These are phyloP conservation scores for Xylariaceae sp. DNA, from an alignment of 2,329 filamentous ascomycete genomes.

Conservation along the genomic window DNA sequence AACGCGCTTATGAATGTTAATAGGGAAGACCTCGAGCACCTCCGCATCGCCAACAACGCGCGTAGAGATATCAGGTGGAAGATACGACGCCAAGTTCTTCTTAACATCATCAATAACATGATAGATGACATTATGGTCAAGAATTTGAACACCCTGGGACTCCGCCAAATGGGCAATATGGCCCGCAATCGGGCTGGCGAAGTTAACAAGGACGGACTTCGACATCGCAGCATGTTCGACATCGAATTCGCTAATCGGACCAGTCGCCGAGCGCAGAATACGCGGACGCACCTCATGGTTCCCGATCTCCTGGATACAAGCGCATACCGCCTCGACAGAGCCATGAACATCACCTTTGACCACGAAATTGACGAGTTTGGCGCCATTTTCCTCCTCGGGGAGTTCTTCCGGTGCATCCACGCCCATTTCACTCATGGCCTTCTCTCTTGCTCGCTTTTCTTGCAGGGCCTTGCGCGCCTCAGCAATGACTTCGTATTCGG, in stretches of 20 bases:
- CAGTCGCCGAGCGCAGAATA: conserved; percentile 72
- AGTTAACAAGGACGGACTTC: conserved; percentile 72
- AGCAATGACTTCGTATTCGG: conserved; percentile 71
- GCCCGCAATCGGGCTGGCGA: conserved; percentile 68
- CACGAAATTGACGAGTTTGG: conserved; percentile 67
- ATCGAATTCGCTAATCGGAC: conserved; percentile 77
- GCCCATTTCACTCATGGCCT: conserved; percentile 24
- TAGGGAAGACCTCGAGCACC: conserved; percentile 74
- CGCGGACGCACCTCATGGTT: conserved; percentile 77
- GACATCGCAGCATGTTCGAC: conserved; percentile 80
- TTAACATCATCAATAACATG: conserved; percentile 69
- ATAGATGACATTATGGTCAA: conserved; percentile 86
- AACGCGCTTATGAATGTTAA: conserved; percentile 67
- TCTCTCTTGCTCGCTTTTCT: conserved; percentile 57
- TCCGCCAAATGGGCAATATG: conserved; percentile 67
- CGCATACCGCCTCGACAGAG: conserved; percentile 83
- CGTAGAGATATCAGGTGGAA: conserved; percentile 61
- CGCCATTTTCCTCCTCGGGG: conserved; percentile 37
- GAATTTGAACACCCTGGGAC: conserved; percentile 64
- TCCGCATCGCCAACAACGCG: conserved; percentile 85
- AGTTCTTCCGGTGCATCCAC: conserved; percentile 28
- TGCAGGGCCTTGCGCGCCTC: conserved; percentile 52
- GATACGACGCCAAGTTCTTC: conserved; percentile 59
- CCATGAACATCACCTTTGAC: conserved; percentile 92
- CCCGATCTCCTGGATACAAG: conserved; percentile 70